Evolutionary conservation across 1,284 basidiomycete species (phyloP), one percentile per base, ranked within the genome.

Genomic region (Tilletia indica): DNA sequence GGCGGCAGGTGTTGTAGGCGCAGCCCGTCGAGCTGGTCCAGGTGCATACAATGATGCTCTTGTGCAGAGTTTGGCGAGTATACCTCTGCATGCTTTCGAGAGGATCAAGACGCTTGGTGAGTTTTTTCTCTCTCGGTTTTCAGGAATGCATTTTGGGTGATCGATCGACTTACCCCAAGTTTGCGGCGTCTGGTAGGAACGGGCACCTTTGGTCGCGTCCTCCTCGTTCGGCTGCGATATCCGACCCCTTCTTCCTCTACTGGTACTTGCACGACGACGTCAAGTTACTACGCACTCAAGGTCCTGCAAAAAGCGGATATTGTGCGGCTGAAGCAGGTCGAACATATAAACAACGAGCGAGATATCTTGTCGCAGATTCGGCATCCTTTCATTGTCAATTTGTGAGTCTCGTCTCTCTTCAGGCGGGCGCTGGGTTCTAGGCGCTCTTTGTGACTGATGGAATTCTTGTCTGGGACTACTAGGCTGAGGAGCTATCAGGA

Each of bases 301-400:
- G 87, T 88, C 5, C 78, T 89, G 48, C 82, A 85, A 49, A 88
- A 89, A 79, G 80, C 83, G 4, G 87, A 88, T 73, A 85, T 88
- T 69, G 87, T 88, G 39, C 82, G 86, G 34, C 77, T 88, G 45
- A 87, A 87, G 74, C 88, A 89, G 77, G 86, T 89, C 48, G 87
- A 88, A 78, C 88, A 89, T 75, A 87, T 87, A 81, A 88, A 87
- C 76, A 87, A 86, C 39, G 88, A 89, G 75, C 84, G 87, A 25
- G 83, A 81, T 67, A 87, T 88, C 69, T 84, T 89, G 58, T 64
- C 61, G 54, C 64, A 70, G 51, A 69, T 72, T 8, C 72, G 78
- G 48, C 72, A 85, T 74, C 80, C 85, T 68, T 83, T 84, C 79
- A 74, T 76, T 54, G 83, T 74, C 76, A 81, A 70, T 72, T 77